Percentiles rank a stretch among this genome's conserved stretches.
phyloP scores from a whole-genome alignment of 768 basidiomycete species.

The Hemileccinum rubropunctum region DNA sequence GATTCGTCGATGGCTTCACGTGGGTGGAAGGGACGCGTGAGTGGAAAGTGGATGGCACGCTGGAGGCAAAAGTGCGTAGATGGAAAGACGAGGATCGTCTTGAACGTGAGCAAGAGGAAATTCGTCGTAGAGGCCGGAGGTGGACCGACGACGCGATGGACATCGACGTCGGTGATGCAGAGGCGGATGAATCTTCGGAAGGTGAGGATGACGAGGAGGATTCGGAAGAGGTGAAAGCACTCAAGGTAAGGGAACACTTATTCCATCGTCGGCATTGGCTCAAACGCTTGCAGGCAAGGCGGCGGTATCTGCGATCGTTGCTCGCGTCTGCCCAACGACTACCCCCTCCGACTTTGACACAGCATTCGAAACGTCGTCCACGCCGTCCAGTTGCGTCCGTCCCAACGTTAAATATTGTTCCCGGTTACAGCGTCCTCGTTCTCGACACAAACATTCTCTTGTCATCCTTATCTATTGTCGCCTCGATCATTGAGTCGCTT shows the following conservation, averaged over 20 bases:
- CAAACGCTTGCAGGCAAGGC: slow-evolving; percentile 52
- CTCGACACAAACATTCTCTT: slow-evolving; percentile 95
- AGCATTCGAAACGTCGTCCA: slow-evolving; percentile 27
- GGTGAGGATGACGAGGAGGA: slow-evolving; percentile 63
- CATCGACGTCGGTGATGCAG: slow-evolving; percentile 55
- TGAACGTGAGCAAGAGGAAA: slow-evolving; percentile 68
- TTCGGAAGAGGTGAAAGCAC: slow-evolving; percentile 67
- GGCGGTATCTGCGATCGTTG: slow-evolving; percentile 70
- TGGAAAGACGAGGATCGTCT: slow-evolving; percentile 72
- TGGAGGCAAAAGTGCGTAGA: slow-evolving; percentile 63
- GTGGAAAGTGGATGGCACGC: slow-evolving; percentile 62
- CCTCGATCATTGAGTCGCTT: slow-evolving; percentile 72
- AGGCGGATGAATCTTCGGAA: slow-evolving; percentile 44
- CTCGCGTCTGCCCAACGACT: slow-evolving; percentile 45
- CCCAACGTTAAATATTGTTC: slow-evolving; percentile 54
- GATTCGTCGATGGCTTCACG: slow-evolving; percentile 71
- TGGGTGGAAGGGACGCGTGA: slow-evolving; percentile 58
- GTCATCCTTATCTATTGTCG: slow-evolving; percentile 71
- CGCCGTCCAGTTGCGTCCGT: slow-evolving; percentile 33
- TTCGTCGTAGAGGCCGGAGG: slow-evolving; percentile 54
- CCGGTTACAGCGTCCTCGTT: slow-evolving; percentile 89
- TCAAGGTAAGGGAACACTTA: slow-evolving; percentile 58
- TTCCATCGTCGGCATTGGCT: slow-evolving; percentile 7
- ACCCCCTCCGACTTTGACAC: slow-evolving; percentile 22
- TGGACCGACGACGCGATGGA: slow-evolving; percentile 74